These are phyloP conservation scores for Triticum timopheevii DNA, from an alignment of 176 grass and related monocot genomes.

Conservation along the genomic window DNA sequence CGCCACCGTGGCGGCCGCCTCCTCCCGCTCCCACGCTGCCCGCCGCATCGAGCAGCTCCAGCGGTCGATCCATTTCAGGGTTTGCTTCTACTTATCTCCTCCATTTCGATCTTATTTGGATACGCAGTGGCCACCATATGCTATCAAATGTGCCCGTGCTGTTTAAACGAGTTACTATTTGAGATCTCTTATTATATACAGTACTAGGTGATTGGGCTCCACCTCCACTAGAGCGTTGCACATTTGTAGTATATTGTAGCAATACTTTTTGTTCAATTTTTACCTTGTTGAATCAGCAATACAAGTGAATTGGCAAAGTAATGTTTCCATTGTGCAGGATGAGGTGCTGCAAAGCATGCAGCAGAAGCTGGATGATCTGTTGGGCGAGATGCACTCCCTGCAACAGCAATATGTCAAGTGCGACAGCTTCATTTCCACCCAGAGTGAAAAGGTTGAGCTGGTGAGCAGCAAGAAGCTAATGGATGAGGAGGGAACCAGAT, in stretches of 20 bases:
- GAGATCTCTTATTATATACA: background rate
- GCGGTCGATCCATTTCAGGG: constrained; percentile 63
- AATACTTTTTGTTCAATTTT: background rate
- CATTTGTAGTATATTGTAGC: background rate
- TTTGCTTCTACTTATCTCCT: constrained; percentile 23
- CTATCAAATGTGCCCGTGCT: background rate
- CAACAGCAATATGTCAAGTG: constrained; percentile 51
- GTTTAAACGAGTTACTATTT: background rate
- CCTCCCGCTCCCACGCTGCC: constrained; percentile 54
- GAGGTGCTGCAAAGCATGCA: constrained; percentile 76
- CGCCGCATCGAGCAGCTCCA: constrained; percentile 67
- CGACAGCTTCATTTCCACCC: constrained; percentile 28
- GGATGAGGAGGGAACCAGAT: constrained; percentile 25
- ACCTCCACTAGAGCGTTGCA: background rate
- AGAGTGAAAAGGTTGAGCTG: background rate
- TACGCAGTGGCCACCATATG: background rate
- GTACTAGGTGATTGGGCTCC: background rate
- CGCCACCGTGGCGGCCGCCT: constrained; percentile 68
- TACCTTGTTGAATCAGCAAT: background rate
- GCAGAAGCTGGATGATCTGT: constrained; percentile 85
- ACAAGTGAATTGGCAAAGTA: background rate
- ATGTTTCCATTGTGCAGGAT: constrained; percentile 47
- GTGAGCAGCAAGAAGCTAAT: constrained; percentile 23
- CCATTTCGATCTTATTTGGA: background rate
- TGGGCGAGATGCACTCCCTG: constrained; percentile 57